A percentile compares a stretch with the other conserved stretches of the same genome.
phyloP scores from a whole-genome alignment of 192 early-diverging fungal genomes.

The Glomus cerebriforme region DNA sequence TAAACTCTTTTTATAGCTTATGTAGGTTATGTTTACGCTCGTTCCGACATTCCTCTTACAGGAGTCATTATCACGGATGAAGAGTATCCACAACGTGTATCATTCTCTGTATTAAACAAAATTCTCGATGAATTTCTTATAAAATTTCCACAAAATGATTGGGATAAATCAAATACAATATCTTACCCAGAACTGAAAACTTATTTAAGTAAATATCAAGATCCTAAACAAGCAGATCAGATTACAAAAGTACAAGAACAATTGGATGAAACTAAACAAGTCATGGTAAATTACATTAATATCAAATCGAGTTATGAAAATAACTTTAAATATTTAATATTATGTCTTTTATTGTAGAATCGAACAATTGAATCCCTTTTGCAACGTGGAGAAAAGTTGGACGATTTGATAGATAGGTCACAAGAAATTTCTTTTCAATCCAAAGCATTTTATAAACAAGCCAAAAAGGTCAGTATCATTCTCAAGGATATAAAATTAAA shows the following conservation, averaged over 20 bases:
- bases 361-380: slow-evolving; percentile 86
- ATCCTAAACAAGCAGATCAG: slow-evolving; percentile 88
- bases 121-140: slow-evolving; percentile 84
- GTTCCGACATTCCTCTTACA: slow-evolving; percentile 64
- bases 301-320: not conserved
- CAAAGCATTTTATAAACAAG: slow-evolving; percentile 96
- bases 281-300: slow-evolving; percentile 58
- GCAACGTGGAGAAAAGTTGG: slow-evolving; percentile 87
- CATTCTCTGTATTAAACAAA: slow-evolving; percentile 83
- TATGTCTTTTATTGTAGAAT: slow-evolving; percentile 8
- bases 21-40: slow-evolving; percentile 79
- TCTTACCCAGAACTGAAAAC: slow-evolving; percentile 71
- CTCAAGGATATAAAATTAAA: not conserved
- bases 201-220: slow-evolving; percentile 82
- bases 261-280: slow-evolving; percentile 94
- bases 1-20: slow-evolving; percentile 56
- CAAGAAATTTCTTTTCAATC: slow-evolving; percentile 86
- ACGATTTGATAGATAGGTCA: slow-evolving; percentile 80
- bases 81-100: slow-evolving; percentile 88
- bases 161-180: slow-evolving; percentile 32
- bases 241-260: slow-evolving; percentile 94
- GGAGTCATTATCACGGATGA: slow-evolving; percentile 79
- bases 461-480: slow-evolving; percentile 68
- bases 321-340: not conserved
- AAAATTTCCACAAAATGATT: slow-evolving; percentile 55